A percentile compares a stretch with the other conserved stretches of the same genome.
Conservation (phyloP, 169 alveolate species). For the Neospora caninum region DNA sequence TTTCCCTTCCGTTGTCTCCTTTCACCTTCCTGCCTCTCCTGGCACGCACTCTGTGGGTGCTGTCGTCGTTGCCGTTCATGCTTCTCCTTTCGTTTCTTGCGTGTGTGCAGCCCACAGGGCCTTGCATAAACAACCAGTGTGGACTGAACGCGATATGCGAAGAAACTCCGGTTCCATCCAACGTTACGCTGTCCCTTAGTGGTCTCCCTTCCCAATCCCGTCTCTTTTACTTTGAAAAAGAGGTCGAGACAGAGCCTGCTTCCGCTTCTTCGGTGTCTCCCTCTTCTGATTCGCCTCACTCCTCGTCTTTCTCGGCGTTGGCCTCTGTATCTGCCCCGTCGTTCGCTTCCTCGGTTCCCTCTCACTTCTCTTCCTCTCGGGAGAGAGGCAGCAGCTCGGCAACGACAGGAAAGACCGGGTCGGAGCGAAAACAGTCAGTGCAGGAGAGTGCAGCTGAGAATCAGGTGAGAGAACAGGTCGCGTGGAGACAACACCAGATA, state of each 20-base stretch:
- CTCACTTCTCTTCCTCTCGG: background rate
- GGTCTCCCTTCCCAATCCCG: background rate
- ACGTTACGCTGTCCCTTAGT: background rate
- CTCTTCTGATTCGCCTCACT: background rate
- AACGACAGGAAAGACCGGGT: no score
- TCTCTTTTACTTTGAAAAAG: background rate
- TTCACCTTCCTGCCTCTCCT: background rate
- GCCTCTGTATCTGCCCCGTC: background rate
- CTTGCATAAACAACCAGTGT: conserved; percentile 59
- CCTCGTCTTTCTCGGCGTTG: background rate
- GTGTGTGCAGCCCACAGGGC: conserved; percentile 57
- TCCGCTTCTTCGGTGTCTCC: background rate
- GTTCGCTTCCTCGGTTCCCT: background rate
- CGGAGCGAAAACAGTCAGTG: no score
- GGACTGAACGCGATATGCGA: conserved; percentile 55
- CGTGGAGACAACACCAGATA: no score
- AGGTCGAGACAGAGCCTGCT: background rate
- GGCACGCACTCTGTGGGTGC: background rate
- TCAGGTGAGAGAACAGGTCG: no score
- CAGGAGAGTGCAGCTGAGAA: no score
- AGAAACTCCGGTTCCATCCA: background rate
- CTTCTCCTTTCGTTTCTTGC: no score
- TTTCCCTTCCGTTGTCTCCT: background rate
- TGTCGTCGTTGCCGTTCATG: background rate
- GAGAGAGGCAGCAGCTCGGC: no score